Percentiles rank a stretch among this genome's conserved stretches.
These are phyloP conservation scores for Trichomonascaceae sp. DNA, from an alignment of 1,139 yeast species.

Conservation along the genomic window DNA sequence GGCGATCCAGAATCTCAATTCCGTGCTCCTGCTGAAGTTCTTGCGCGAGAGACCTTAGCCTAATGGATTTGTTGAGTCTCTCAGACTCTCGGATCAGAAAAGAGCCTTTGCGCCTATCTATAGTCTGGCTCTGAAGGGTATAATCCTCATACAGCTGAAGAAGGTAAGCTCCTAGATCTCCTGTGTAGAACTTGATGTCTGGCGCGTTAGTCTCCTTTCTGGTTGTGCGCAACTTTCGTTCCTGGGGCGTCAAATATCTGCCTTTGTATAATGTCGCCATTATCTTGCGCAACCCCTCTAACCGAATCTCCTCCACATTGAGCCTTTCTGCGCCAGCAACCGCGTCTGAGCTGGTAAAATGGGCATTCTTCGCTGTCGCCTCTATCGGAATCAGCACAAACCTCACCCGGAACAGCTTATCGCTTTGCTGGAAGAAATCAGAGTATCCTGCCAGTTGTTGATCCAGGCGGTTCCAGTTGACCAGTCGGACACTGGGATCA, in stretches of 20 bases:
- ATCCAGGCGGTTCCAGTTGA: slow-evolving; percentile 88
- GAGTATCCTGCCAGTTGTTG: slow-evolving; percentile 84
- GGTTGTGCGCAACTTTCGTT: slow-evolving; percentile 22
- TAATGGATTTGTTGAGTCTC: slow-evolving; percentile 29
- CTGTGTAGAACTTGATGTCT: slow-evolving; percentile 79
- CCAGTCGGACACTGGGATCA: slow-evolving; percentile 38
- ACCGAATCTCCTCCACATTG: slow-evolving; percentile 68
- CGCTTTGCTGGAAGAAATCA: slow-evolving; percentile 43
- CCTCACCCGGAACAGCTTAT: slow-evolving; percentile 55
- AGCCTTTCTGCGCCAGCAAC: slow-evolving; percentile 44
- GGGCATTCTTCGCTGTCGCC: slow-evolving; percentile 33
- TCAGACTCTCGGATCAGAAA: slow-evolving; percentile 25
- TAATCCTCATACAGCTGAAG: slow-evolving; percentile 29
- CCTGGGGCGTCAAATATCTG: slow-evolving; percentile 35
- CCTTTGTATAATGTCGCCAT: slow-evolving; percentile 56
- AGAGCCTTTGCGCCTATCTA: slow-evolving; percentile 20
- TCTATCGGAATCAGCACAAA: slow-evolving; percentile 70
- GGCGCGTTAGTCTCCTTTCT: slow-evolving; percentile 44
- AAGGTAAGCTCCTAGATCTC: slow-evolving; percentile 60
- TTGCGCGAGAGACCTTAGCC: slow-evolving; percentile 40
- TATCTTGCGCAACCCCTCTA: slow-evolving; percentile 73
- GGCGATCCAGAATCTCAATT: slow-evolving; percentile 55
- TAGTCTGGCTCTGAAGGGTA: slow-evolving; percentile 5
- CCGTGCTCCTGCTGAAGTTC: slow-evolving; percentile 54
- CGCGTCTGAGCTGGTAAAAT: slow-evolving; percentile 5